Base-by-base conservation (phyloP, 345 rosid genomes). In the Corchorus capsularis region DNA sequence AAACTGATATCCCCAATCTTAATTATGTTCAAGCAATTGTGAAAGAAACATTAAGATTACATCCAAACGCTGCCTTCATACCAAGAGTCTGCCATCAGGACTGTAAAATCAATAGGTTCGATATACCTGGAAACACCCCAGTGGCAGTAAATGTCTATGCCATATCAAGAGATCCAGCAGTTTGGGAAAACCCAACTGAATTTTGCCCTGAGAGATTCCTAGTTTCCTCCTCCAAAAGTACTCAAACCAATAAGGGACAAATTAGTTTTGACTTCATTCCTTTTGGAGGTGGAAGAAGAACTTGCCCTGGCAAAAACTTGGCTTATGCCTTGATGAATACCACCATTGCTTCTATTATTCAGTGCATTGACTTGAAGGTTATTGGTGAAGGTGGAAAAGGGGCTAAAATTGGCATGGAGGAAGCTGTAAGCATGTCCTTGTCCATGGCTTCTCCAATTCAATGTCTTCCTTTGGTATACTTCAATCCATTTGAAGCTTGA, bases 221-320 rank as follows among this genome's bases (percentile, higher is more conserved):
- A 70, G 76, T 19, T 37, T 52, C 72, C 49, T 61, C 54, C 3
- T 72, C 27, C 27, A 27, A 27, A 27, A 27, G 27, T n/a, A n/a
- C n/a, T 27, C 27, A 70, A 41, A 39, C 1, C 8, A 61, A 68
- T n/a, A 68, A 53, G 63, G 64, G 70, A 63, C 64, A 77, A 41
- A 54, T 27, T 27, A 27, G 63, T 77, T 12, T 80, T 63, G 73
- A 79, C 22, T 82, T 54, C 68, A 1, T 78, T 69, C 80, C 85
- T 62, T 79, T 82, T 15, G 80, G 85, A 32, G 64, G 70, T 17
- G 83, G 83, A 60, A 82, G 87, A 72, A 75, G 85, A 52, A 85
- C 69, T 66, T 82, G 85, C 52, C 87, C 82, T 0, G 82, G 82
- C 46, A 10, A 61, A 62, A 52, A 72, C 52, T 50, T 85, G 22